These are phyloP conservation scores for Pyrenochaeta sp. DNA, from an alignment of 2,329 filamentous ascomycete genomes.

Conservation along the genomic window DNA sequence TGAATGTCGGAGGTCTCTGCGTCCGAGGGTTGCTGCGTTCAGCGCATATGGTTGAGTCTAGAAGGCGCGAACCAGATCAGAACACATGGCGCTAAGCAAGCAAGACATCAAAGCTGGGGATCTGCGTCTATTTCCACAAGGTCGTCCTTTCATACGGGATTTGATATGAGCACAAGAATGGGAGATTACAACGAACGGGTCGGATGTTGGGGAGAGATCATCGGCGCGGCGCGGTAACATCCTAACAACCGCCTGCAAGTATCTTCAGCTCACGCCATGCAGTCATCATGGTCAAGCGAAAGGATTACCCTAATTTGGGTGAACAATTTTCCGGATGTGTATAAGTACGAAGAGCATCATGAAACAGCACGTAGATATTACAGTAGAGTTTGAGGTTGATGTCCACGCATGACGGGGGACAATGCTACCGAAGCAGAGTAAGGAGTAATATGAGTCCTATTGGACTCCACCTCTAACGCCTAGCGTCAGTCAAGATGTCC, in stretches of 20 bases:
- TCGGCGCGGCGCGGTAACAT: background rate
- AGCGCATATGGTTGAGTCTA: background rate
- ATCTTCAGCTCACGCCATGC: background rate
- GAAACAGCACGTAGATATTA: background rate
- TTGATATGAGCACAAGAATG: background rate
- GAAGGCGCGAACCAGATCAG: slow-evolving; percentile 1
- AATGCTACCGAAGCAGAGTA: background rate
- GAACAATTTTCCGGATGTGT: background rate
- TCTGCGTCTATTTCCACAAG: slow-evolving; percentile 6
- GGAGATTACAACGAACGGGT: background rate
- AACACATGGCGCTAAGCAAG: slow-evolving; percentile 5
- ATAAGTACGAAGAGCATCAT: background rate
- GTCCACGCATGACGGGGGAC: background rate
- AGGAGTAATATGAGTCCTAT: background rate
- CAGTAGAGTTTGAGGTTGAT: background rate
- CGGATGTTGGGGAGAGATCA: background rate
- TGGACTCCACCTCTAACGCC: background rate
- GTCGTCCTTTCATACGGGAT: slow-evolving; percentile 1
- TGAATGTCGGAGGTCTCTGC: background rate
- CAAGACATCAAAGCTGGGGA: slow-evolving; percentile 2
- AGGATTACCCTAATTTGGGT: background rate
- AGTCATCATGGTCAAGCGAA: background rate
- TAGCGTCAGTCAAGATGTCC: slow-evolving; percentile 1
- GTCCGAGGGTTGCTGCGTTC: slow-evolving; percentile 8
- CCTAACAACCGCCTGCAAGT: background rate